Evolutionary conservation across 2,329 filamentous ascomycete species (phyloP), one percentile per base, ranked within the genome.

Genomic region (Pseudogymnoascus verrucosus): DNA sequence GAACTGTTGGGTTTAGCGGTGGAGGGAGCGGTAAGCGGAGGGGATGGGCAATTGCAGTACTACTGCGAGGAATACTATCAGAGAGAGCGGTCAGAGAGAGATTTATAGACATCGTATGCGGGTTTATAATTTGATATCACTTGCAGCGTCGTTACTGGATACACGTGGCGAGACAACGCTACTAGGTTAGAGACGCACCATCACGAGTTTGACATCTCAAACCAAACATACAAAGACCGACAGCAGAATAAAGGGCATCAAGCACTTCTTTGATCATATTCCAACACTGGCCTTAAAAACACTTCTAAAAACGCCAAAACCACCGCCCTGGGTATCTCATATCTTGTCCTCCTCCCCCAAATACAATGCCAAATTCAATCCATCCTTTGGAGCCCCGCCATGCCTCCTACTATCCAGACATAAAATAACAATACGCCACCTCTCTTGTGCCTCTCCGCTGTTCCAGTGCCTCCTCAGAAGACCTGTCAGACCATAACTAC

Each of bases 141-240:
- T 34, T 16, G n/a, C 14, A 11, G 4, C 47, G 10, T 57, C 26
- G 3, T 31, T 12, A 57, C 26, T 57, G 47, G 47, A 57, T 57
- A 57, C 47, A 57, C 47, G 47, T 57, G 47, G 47, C 47, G 19
- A 47, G 47, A 57, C 47, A 57, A 11, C 47, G 19, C 47, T 54
- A 34, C 47, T 31, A 34, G 26, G n/a, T 57, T 19, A 8, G 8
- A 57, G 26, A 57, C 47, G 6, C 47, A 19, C 47, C n/a, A 16
- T 12, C 26, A 19, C n/a, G 12, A 1, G 14, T 54, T 31, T 54
- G 14, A 19, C 47, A 16, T 26, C 23, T n/a, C n/a, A n/a, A n/a
- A n/a, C n/a, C 6, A 54, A 16, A 31, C 4, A 54, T 54, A 3
- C 47, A 54, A 54, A 54, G n/a, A 4, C 19, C 5, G 8, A 19